Evolutionary conservation across 306 rosid genomes (phyloP).

Genomic region (Astragalus glycyphyllos): DNA sequence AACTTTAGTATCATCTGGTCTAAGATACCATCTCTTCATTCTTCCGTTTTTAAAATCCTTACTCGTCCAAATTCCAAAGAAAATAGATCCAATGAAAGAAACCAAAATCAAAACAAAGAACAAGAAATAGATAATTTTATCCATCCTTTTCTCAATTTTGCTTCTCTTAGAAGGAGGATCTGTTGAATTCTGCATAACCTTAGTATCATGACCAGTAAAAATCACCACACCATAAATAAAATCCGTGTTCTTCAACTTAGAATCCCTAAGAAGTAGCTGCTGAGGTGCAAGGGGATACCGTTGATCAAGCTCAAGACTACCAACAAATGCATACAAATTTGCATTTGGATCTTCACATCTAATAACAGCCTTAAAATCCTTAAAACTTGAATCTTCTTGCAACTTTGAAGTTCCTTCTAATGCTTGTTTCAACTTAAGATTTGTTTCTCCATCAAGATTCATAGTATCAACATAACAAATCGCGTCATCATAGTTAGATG

Average conservation of each 20-base stretch:
- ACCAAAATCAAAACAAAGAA: slow-evolving; percentile 67
- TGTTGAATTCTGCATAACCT: slow-evolving; percentile 97
- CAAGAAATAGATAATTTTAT: slow-evolving; percentile 72
- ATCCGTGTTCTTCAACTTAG: slow-evolving; percentile 97
- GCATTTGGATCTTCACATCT: slow-evolving; percentile 98
- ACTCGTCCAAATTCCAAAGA: slow-evolving; percentile 71
- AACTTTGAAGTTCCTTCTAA: slow-evolving; percentile 72
- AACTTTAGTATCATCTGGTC: slow-evolving; percentile 71
- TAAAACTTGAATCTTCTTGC: slow-evolving; percentile 67
- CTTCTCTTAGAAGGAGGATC: slow-evolving; percentile 97
- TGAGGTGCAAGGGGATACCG: slow-evolving; percentile 84
- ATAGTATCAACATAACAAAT: slow-evolving; percentile 96
- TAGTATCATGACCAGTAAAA: slow-evolving; percentile 91
- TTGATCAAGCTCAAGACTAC: slow-evolving; percentile 70
- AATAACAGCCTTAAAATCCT: slow-evolving; percentile 72
- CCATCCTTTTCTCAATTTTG: slow-evolving; percentile 91
- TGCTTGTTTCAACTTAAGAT: slow-evolving; percentile 88
- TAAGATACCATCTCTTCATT: slow-evolving; percentile 92
- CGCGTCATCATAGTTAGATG: slow-evolving; percentile 89
- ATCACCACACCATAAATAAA: slow-evolving; percentile 91
- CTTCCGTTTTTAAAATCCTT: slow-evolving; percentile 65
- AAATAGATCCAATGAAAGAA: slow-evolving; percentile 70
- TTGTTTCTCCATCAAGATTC: slow-evolving; percentile 96
- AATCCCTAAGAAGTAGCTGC: slow-evolving; percentile 93
- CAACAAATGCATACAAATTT: slow-evolving; percentile 84